Evolutionary conservation across 176 grass and related monocot species (phyloP).

Genomic region (Oryza officinalis): DNA sequence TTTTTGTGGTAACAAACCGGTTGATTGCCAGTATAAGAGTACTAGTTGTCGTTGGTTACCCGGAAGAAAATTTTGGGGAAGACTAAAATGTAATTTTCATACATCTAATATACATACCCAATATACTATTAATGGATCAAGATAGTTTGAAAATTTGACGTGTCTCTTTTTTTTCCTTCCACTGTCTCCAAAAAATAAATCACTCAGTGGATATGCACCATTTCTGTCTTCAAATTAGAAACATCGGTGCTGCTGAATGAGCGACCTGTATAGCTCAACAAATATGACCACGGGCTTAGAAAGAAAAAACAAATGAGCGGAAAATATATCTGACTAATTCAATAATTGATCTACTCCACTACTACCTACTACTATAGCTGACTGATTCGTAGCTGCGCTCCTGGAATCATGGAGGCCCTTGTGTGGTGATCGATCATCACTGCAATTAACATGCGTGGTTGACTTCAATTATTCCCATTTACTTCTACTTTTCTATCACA

Average conservation of each 20-base stretch:
- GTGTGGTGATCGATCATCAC: neutral
- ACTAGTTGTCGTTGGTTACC: too few relatives aligned
- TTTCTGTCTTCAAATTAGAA: neutral
- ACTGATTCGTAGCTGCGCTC: neutral
- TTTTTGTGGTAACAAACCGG: too few relatives aligned
- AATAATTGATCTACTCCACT: neutral
- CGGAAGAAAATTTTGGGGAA: too few relatives aligned
- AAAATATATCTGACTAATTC: neutral
- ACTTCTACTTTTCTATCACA: neutral
- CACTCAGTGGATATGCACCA: neutral
- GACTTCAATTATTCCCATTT: neutral
- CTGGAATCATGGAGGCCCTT: neutral
- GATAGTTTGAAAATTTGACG: neutral
- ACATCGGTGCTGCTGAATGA: neutral
- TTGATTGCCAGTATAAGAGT: too few relatives aligned
- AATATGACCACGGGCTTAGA: neutral
- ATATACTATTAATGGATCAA: too few relatives aligned
- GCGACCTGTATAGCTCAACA: neutral
- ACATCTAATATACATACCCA: too few relatives aligned
- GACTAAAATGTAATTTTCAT: too few relatives aligned
- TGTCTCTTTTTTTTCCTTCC: neutral
- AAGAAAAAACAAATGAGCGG: too few relatives aligned
- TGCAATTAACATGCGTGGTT: neutral
- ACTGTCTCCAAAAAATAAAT: neutral
- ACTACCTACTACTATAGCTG: neutral